phyloP scores from a whole-genome alignment of 805 yeast genomes.

The Candida verbasci region DNA sequence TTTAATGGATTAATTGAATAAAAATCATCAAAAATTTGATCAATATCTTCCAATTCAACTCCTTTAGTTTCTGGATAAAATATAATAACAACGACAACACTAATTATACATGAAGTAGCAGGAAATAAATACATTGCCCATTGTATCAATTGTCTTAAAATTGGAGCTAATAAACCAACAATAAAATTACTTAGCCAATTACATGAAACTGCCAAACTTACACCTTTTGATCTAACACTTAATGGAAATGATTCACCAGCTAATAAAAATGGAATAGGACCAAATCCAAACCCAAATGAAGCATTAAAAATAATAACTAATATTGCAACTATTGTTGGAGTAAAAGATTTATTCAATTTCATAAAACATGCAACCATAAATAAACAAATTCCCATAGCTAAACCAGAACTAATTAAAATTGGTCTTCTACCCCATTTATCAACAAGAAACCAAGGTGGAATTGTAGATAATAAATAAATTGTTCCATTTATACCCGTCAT shows the following conservation, averaged over 20 bases:
- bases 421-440: slow-evolving; percentile 46
- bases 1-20: slow-evolving; percentile 12
- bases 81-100: slow-evolving; percentile 28
- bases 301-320: slow-evolving; percentile 41
- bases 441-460: slow-evolving; percentile 44
- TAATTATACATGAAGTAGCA: slow-evolving; percentile 31
- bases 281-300: slow-evolving; percentile 43
- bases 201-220: slow-evolving; percentile 40
- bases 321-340: slow-evolving; percentile 36
- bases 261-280: slow-evolving; percentile 41
- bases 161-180: slow-evolving; percentile 43
- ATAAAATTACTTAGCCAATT: slow-evolving; percentile 44
- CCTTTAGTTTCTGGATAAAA: slow-evolving; percentile 44
- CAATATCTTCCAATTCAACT: slow-evolving; percentile 40
- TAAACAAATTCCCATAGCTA: slow-evolving; percentile 35
- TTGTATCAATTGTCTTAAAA: slow-evolving; percentile 33
- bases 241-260: slow-evolving; percentile 44
- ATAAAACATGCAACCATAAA: slow-evolving; percentile 29
- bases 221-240: slow-evolving; percentile 41
- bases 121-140: slow-evolving; percentile 42
- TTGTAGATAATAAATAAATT: slow-evolving; percentile 35
- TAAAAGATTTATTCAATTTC: slow-evolving; percentile 25
- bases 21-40: slow-evolving; percentile 32
- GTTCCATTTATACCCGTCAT: slow-evolving; percentile 43
- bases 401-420: slow-evolving; percentile 37